Conservation (phyloP, 2,329 filamentous ascomycete species). For the Colletotrichum horii region DNA sequence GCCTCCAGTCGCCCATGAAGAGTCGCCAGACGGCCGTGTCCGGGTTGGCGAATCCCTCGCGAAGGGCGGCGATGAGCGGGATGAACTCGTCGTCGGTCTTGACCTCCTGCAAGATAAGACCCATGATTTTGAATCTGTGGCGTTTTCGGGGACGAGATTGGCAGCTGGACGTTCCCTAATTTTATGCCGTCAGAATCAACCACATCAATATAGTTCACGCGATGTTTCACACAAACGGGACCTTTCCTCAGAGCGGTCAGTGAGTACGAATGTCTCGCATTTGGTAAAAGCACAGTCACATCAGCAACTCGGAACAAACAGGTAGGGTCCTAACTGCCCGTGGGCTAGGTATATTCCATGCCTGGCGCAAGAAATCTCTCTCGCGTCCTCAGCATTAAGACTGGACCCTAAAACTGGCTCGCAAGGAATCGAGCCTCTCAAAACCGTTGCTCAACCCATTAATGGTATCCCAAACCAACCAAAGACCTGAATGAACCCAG, state of each 20-base stretch:
- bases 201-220: not conserved
- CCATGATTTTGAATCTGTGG: not conserved
- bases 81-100: not conserved
- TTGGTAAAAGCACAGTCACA: not conserved
- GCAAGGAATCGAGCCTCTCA: constrained; percentile 3
- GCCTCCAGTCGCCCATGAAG: not conserved
- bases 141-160: no score
- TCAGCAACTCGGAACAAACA: not conserved
- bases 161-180: no score
- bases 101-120: not conserved
- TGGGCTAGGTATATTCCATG: constrained; percentile 16
- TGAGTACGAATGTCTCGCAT: not conserved
- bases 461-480: constrained; percentile 22
- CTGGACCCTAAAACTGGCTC: constrained; percentile 11
- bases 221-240: not conserved
- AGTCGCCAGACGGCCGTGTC: not conserved
- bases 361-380: not conserved
- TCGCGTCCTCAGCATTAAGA: not conserved
- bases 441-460: constrained; percentile 16
- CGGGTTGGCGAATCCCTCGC: not conserved
- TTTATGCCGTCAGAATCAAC: not conserved
- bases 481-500: constrained; percentile 12
- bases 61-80: not conserved
- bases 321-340: constrained; percentile 1
- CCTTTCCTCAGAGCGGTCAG: not conserved